These are phyloP conservation scores for Phytophthora agathidicida DNA, from an alignment of 352 stramenopile genomes.

Conservation along the genomic window DNA sequence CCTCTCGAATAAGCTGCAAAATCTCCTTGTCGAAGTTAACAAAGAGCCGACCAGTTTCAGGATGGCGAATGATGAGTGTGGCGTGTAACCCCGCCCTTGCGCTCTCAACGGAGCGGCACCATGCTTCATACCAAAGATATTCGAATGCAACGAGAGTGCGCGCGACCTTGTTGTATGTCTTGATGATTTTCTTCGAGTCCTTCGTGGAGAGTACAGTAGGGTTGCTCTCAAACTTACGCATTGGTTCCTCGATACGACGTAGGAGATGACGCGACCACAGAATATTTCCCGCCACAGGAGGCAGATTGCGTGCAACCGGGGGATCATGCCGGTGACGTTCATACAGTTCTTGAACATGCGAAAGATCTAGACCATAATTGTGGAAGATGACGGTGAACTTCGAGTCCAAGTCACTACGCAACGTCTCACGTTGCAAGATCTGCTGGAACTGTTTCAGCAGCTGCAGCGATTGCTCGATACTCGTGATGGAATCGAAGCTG, in stretches of 20 bases:
- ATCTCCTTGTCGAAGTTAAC: conserved; percentile 93
- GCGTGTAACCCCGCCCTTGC: conserved; percentile 78
- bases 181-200: conserved; percentile 91
- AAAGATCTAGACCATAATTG: conserved; percentile 90
- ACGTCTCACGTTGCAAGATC: conserved; percentile 86
- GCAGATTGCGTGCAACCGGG: conserved; percentile 79
- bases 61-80: conserved; percentile 87
- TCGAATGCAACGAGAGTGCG: conserved; percentile 91
- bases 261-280: conserved; percentile 86
- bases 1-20: conserved; percentile 86
- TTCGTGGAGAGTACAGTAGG: conserved; percentile 85
- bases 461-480: conserved; percentile 86
- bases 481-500: conserved; percentile 89
- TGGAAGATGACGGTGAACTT: conserved; percentile 94
- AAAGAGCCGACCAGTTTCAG: conserved; percentile 71
- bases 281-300: conserved; percentile 88
- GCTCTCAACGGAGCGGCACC: conserved; percentile 82
- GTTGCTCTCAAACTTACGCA: conserved; percentile 89
- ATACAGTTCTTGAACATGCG: conserved; percentile 86
- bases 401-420: conserved; percentile 83
- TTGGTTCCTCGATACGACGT: conserved; percentile 87
- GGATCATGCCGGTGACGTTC: conserved; percentile 87
- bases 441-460: conserved; percentile 90
- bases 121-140: conserved; percentile 91
- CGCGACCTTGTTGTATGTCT: conserved; percentile 91